Percentiles rank a stretch among this genome's conserved stretches.
Evolutionary conservation across 1,139 yeast species (phyloP).

Genomic region (Zhuliangozyma parablackwelliae): DNA sequence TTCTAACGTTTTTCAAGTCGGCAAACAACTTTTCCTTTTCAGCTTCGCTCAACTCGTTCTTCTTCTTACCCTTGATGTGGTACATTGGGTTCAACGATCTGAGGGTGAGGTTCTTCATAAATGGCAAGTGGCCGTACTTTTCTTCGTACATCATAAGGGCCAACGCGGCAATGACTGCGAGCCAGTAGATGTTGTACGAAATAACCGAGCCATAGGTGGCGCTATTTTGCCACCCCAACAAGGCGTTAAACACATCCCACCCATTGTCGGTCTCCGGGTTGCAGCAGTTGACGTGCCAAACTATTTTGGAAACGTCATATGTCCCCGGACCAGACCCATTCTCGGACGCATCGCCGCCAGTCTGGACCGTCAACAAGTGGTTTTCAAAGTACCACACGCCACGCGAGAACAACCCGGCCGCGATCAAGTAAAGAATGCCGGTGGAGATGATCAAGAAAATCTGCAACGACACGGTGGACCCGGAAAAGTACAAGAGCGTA

Average conservation of each 20-base stretch:
- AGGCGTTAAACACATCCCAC: slow-evolving; percentile 85
- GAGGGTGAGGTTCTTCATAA: slow-evolving; percentile 45
- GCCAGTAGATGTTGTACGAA: slow-evolving; percentile 79
- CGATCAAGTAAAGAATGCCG: slow-evolving; percentile 69
- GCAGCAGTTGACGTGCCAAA: slow-evolving; percentile 91
- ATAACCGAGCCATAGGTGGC: slow-evolving; percentile 83
- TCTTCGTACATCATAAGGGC: slow-evolving; percentile 63
- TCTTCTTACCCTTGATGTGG: slow-evolving; percentile 63
- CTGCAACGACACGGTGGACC: slow-evolving; percentile 67
- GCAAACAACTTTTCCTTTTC: slow-evolving; percentile 53
- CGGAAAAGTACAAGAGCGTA: slow-evolving; percentile 60
- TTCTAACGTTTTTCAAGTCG: slow-evolving; percentile 25
- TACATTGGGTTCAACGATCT: slow-evolving; percentile 66
- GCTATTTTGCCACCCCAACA: slow-evolving; percentile 87
- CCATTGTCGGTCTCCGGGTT: slow-evolving; percentile 80
- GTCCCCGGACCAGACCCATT: slow-evolving; percentile 86
- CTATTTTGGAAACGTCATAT: slow-evolving; percentile 63
- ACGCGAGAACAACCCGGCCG: slow-evolving; percentile 81
- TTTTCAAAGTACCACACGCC: slow-evolving; percentile 80
- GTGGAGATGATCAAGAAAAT: slow-evolving; percentile 73
- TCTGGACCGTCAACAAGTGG: slow-evolving; percentile 51
- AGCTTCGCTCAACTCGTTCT: slow-evolving; percentile 48
- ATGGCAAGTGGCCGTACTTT: slow-evolving; percentile 39
- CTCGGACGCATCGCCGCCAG: slow-evolving; percentile 86
- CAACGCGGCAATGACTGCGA: slow-evolving; percentile 49